phyloP scores from a whole-genome alignment of 441 rosid genomes.

The Populus hybrid region DNA sequence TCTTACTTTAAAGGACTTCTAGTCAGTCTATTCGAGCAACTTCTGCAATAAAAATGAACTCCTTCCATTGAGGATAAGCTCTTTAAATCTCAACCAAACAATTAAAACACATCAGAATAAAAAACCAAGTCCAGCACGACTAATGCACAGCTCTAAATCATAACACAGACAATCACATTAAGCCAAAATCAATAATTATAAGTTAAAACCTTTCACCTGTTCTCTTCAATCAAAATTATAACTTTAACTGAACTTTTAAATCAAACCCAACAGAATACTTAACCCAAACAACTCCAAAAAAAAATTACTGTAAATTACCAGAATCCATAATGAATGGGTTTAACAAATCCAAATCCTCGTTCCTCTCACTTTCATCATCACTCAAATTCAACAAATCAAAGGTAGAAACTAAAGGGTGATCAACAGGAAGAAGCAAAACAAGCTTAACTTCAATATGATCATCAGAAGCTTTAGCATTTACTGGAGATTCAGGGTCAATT shows the following conservation, averaged over 20 bases:
- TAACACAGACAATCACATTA: too few species aligned
- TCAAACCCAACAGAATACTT: background rate
- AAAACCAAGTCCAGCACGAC: too few species aligned
- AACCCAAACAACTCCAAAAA: background rate
- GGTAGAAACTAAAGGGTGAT: conserved; percentile 60
- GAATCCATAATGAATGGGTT: conserved; percentile 49
- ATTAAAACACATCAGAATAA: too few species aligned
- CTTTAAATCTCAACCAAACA: too few species aligned
- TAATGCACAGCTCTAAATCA: too few species aligned
- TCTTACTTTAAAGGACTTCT: conserved; percentile 41
- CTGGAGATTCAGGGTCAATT: conserved; percentile 55
- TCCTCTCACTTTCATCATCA: conserved; percentile 21
- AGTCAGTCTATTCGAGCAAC: conserved; percentile 56
- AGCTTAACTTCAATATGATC: conserved; percentile 89
- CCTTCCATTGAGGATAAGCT: conserved; percentile 39
- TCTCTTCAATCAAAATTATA: too few species aligned
- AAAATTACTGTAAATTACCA: conserved; percentile 33
- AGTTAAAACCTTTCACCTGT: background rate
- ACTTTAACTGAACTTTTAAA: too few species aligned
- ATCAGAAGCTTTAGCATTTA: conserved; percentile 45
- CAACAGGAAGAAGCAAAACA: conserved; percentile 81
- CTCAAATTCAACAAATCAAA: conserved; percentile 34
- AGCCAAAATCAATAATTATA: background rate
- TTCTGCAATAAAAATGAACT: conserved; percentile 60
- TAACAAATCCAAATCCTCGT: conserved; percentile 10